These are phyloP conservation scores for Ganoderma boninense DNA, from an alignment of 1,284 basidiomycete genomes.

Conservation along the genomic window DNA sequence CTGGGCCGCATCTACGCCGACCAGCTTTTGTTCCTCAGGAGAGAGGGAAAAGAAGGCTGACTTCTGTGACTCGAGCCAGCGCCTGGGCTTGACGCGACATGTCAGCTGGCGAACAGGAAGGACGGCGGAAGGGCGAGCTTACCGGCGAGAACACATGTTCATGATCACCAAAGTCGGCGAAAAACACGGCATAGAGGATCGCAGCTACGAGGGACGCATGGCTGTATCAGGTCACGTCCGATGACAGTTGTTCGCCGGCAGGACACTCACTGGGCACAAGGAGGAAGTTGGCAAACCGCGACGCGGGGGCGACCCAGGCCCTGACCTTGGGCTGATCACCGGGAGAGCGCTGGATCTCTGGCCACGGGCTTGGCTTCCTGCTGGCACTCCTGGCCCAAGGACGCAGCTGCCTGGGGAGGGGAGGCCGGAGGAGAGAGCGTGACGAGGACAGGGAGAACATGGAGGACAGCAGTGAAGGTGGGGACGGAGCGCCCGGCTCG, in stretches of 20 bases:
- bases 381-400: constrained; percentile 22
- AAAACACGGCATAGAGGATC: constrained; percentile 64
- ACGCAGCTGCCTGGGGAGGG: background rate
- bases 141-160: constrained; percentile 79
- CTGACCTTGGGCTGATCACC: constrained; percentile 20
- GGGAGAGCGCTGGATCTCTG: constrained; percentile 24
- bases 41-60: constrained; percentile 47
- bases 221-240: constrained; percentile 9
- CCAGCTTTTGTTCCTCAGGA: constrained; percentile 43
- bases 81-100: constrained; percentile 38
- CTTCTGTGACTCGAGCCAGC: constrained; percentile 44
- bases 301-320: constrained; percentile 36
- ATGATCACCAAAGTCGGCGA: constrained; percentile 70
- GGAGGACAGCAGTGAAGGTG: constrained; percentile 11
- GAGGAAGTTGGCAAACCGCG: constrained; percentile 38
- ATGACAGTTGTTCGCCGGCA: background rate
- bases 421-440: constrained; percentile 6
- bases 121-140: constrained; percentile 39
- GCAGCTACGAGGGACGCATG: constrained; percentile 48
- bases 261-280: constrained; percentile 38
- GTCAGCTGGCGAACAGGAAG: constrained; percentile 10
- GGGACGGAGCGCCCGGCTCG: constrained; percentile 17
- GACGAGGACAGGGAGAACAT: constrained; percentile 19
- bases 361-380: constrained; percentile 32
- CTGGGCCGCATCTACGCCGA: constrained; percentile 23